These are phyloP conservation scores for Panaeolus cyanescens DNA, from an alignment of 768 basidiomycete genomes.

Conservation along the genomic window DNA sequence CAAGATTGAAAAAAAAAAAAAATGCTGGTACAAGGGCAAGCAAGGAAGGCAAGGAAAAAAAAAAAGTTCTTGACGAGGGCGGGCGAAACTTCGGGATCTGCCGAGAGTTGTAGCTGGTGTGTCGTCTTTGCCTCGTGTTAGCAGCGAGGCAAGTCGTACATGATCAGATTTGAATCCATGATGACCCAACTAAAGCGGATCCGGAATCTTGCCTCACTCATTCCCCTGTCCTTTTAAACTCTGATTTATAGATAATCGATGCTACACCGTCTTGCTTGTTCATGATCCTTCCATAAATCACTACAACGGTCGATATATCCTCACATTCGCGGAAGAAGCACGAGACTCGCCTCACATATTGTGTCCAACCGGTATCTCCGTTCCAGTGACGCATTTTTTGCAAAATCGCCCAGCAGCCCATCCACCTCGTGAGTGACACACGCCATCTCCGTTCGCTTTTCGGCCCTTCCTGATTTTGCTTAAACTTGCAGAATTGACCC, in stretches of 20 bases:
- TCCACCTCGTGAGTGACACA: conserved; percentile 46
- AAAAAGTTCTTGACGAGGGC: conserved; percentile 8
- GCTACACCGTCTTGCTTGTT: conserved; percentile 17
- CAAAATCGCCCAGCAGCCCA: conserved; percentile 22
- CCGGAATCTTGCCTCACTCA: conserved; percentile 22
- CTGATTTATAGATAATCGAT: conserved; percentile 31
- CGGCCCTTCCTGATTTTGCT: conserved; percentile 22
- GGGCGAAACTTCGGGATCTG: conserved; percentile 13
- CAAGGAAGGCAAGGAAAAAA: conserved; percentile 9
- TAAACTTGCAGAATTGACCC: conserved; percentile 15
- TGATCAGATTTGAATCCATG: conserved; percentile 14
- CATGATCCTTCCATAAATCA: conserved; percentile 22
- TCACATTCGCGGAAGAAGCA: conserved; percentile 22
- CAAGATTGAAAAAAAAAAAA: neutral
- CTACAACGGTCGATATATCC: conserved; percentile 5
- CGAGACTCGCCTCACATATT: conserved; percentile 15
- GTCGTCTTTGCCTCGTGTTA: conserved; percentile 38
- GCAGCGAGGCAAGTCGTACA: conserved; percentile 34
- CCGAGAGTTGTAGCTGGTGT: conserved; percentile 5
- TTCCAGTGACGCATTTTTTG: conserved; percentile 27
- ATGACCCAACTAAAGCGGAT: conserved; percentile 29
- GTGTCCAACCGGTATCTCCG: conserved; percentile 29
- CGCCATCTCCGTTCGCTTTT: conserved; percentile 26
- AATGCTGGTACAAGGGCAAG: neutral
- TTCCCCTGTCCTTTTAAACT: conserved; percentile 25